Evolutionary conservation across 192 early-diverging fungal genomes (phyloP).

Genomic region (Rhizophagus prolifer): DNA sequence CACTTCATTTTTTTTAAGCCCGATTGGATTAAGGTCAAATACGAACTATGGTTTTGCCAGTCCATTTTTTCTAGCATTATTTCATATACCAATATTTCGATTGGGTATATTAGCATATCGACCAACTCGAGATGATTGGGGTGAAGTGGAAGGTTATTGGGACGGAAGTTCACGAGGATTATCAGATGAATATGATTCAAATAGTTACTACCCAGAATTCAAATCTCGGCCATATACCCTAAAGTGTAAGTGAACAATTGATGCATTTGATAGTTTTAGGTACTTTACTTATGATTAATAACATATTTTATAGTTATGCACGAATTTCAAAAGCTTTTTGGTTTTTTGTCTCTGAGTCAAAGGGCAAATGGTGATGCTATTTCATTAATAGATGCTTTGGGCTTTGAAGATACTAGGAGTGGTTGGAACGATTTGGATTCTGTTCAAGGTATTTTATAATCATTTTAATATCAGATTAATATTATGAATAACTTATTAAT

Average conservation of each 20-base stretch:
- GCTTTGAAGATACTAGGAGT: background rate
- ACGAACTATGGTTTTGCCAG: conserved; percentile 32
- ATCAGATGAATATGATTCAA: background rate
- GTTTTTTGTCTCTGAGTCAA: conserved; percentile 34
- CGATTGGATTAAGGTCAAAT: conserved; percentile 37
- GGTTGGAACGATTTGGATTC: background rate
- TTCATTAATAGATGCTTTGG: conserved; percentile 34
- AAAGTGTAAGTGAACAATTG: background rate
- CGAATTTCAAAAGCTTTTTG: conserved; percentile 50
- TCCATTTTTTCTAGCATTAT: conserved; percentile 42
- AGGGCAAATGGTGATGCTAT: conserved; percentile 35
- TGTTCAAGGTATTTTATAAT: background rate
- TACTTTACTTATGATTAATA: background rate
- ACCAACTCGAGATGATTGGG: conserved; percentile 40
- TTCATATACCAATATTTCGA: conserved; percentile 41
- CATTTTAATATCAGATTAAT: too few relatives aligned
- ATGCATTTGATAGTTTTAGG: background rate
- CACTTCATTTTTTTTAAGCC: conserved; percentile 24
- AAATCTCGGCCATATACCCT: background rate
- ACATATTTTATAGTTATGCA: conserved; percentile 31
- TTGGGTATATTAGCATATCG: conserved; percentile 33
- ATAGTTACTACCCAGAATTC: background rate
- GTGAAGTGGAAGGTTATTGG: conserved; percentile 38
- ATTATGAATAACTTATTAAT: background rate
- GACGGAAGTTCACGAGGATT: conserved; percentile 30